phyloP scores from a whole-genome alignment of 805 yeast genomes.

The Torulaspora franciscae region DNA sequence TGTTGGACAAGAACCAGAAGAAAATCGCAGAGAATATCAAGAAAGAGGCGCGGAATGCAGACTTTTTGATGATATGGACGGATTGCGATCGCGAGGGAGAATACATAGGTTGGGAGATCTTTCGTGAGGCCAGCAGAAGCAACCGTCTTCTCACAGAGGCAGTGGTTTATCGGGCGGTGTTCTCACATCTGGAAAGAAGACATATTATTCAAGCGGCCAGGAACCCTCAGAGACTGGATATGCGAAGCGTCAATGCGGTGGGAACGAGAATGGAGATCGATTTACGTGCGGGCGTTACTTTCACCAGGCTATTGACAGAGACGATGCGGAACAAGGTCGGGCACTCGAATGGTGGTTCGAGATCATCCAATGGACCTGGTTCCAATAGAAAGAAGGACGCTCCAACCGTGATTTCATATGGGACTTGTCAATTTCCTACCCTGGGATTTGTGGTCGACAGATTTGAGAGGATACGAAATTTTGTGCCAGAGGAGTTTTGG shows the following conservation, averaged over 20 bases:
- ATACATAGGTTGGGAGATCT: constrained; percentile 80
- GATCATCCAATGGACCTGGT: not conserved
- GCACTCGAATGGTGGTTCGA: constrained; percentile 8
- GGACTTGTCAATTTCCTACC: constrained; percentile 95
- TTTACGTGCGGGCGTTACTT: constrained; percentile 80
- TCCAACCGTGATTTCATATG: constrained; percentile 56
- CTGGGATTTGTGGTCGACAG: constrained; percentile 94
- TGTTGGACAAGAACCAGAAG: constrained; percentile 39
- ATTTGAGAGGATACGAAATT: constrained; percentile 65
- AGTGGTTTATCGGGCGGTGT: constrained; percentile 67
- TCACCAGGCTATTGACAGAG: constrained; percentile 69
- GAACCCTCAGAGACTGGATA: constrained; percentile 58
- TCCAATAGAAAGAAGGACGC: constrained; percentile 18
- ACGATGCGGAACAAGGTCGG: constrained; percentile 36
- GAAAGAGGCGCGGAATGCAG: constrained; percentile 55
- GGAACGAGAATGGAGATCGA: constrained; percentile 82
- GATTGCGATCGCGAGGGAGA: constrained; percentile 98
- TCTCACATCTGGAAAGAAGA: constrained; percentile 75
- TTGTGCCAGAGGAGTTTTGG: constrained; percentile 81
- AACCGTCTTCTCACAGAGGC: constrained; percentile 41
- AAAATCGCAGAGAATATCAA: constrained; percentile 62
- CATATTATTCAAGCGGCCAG: constrained; percentile 76
- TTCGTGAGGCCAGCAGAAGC: constrained; percentile 55
- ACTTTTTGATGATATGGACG: constrained; percentile 87
- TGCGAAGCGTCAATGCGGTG: constrained; percentile 75